Conservation (phyloP, 768 basidiomycete species). For the Hypholoma sublateritium region DNA sequence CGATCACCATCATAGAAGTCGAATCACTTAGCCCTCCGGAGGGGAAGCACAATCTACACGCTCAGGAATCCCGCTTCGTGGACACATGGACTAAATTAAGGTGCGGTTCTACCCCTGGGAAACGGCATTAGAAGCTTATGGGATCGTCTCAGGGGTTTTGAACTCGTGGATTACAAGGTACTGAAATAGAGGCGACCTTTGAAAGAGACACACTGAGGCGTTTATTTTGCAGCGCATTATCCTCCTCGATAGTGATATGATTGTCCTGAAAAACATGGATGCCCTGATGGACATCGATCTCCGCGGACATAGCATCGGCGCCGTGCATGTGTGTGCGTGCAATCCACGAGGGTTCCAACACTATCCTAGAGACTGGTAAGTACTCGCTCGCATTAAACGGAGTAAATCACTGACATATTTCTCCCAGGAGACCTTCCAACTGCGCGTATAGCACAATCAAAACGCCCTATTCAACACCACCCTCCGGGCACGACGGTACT, state of each 20-base stretch:
- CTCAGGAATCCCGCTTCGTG: conserved; percentile 52
- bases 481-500: conserved; percentile 32
- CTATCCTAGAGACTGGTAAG: conserved; percentile 87
- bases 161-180: conserved; percentile 64
- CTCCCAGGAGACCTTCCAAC: conserved; percentile 80
- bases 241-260: conserved; percentile 90
- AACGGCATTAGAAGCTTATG: not conserved
- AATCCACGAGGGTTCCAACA: conserved; percentile 84
- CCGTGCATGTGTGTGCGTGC: conserved; percentile 89
- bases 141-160: conserved; percentile 49
- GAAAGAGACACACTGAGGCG: not conserved
- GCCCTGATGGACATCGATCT: conserved; percentile 61
- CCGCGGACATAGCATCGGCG: conserved; percentile 68
- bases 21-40: conserved; percentile 54
- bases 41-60: conserved; percentile 40
- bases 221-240: conserved; percentile 59
- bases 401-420: conserved; percentile 8
- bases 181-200: not conserved
- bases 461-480: conserved; percentile 41
- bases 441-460: conserved; percentile 74
- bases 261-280: conserved; percentile 82
- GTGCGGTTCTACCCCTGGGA: conserved; percentile 20
- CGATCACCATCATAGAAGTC: conserved; percentile 58
- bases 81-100: conserved; percentile 78
- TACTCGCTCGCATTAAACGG: conserved; percentile 13